Percentiles rank a stretch among this genome's conserved stretches.
Evolutionary conservation across 2,329 filamentous ascomycete genomes (phyloP).

Genomic region (Colletotrichum falcatum): DNA sequence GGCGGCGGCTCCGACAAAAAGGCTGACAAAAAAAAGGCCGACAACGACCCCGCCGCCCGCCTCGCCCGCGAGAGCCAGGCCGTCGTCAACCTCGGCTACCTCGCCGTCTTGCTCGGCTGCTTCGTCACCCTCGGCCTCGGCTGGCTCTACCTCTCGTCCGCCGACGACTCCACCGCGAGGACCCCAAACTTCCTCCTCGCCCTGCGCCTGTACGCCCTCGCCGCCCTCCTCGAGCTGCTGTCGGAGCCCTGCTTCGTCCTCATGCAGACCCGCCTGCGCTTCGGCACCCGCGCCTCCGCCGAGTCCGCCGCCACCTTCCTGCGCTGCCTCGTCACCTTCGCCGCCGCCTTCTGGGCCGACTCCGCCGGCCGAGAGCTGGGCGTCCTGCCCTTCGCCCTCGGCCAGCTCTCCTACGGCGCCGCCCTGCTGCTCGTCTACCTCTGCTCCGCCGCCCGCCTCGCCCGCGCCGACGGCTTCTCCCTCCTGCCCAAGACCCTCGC

Average conservation of each 20-base stretch:
- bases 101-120: slow-evolving; percentile 78
- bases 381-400: slow-evolving; percentile 88
- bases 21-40: slow-evolving; percentile 11
- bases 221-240: slow-evolving; percentile 78
- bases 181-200: slow-evolving; percentile 73
- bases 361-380: slow-evolving; percentile 70
- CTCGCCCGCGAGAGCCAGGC: slow-evolving; percentile 70
- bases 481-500: slow-evolving; percentile 65
- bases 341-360: slow-evolving; percentile 74
- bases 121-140: slow-evolving; percentile 74
- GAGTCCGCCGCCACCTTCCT: slow-evolving; percentile 85
- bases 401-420: slow-evolving; percentile 82
- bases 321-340: slow-evolving; percentile 82
- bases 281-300: slow-evolving; percentile 82
- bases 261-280: slow-evolving; percentile 83
- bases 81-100: slow-evolving; percentile 88
- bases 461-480: slow-evolving; percentile 73
- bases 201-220: slow-evolving; percentile 66
- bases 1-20: fast-evolving
- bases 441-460: slow-evolving; percentile 68
- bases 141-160: slow-evolving; percentile 72
- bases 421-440: slow-evolving; percentile 78
- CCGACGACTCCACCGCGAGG: slow-evolving; percentile 59
- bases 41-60: slow-evolving; percentile 44
- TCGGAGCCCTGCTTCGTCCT: slow-evolving; percentile 92